Evolutionary conservation across 306 rosid species (phyloP).

Genomic region (Fragaria nilgerrensis): DNA sequence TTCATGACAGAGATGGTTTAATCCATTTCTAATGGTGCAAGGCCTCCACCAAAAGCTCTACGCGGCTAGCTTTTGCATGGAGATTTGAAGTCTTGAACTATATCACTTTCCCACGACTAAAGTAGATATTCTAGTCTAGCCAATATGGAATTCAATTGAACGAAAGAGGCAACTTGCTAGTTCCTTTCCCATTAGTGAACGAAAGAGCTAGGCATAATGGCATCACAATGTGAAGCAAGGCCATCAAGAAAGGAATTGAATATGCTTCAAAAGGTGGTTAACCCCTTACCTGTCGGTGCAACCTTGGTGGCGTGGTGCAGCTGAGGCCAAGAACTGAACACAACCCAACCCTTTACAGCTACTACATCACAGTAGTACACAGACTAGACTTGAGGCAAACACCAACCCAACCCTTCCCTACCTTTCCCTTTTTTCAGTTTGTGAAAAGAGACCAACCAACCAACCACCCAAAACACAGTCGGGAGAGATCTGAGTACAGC

Average conservation of each 20-base stretch:
- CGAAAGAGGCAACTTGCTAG: not conserved
- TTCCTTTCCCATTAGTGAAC: not conserved
- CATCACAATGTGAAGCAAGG: not conserved
- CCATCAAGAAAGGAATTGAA: not conserved
- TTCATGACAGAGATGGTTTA: not conserved
- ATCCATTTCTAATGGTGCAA: not conserved
- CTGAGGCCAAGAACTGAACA: slow-evolving; percentile 15
- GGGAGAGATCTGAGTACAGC: slow-evolving; percentile 8
- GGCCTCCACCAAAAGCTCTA: not conserved
- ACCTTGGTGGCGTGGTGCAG: not conserved
- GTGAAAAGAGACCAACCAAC: slow-evolving; percentile 25
- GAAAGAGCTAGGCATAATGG: not conserved
- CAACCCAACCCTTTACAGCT: slow-evolving; percentile 31
- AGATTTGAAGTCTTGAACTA: not conserved
- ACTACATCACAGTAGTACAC: not conserved
- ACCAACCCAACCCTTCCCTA: not conserved
- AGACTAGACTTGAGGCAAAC: not conserved
- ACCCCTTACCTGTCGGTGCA: slow-evolving; percentile 9
- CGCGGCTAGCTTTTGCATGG: not conserved
- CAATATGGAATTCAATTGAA: not conserved
- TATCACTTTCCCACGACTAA: not conserved
- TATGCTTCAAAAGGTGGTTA: not conserved
- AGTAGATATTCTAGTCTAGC: not conserved
- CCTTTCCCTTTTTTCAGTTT: not conserved
- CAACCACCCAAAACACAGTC: not conserved